Percentiles rank a stretch among this genome's conserved stretches.
These are phyloP conservation scores for Epichloe typhina DNA, from an alignment of 2,329 filamentous ascomycete species.

Conservation along the genomic window DNA sequence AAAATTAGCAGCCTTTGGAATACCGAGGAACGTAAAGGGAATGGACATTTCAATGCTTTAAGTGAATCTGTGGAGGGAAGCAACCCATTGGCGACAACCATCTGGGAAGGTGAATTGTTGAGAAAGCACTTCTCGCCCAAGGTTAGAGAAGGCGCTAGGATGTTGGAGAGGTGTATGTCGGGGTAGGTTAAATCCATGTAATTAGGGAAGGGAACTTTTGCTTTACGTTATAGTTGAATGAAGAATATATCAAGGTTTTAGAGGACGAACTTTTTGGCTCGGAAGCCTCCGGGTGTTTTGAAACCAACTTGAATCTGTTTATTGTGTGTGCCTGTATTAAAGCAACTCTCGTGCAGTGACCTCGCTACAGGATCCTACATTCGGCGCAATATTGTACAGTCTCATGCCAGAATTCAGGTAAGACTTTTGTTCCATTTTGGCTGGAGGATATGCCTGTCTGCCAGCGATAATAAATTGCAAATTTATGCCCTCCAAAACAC, in stretches of 20 bases:
- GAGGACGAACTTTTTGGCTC: background rate
- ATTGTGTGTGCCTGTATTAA: background rate
- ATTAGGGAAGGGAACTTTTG: background rate
- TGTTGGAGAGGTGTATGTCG: constrained; percentile 53
- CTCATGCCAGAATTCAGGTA: background rate
- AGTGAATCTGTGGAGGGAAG: constrained; percentile 66
- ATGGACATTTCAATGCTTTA: constrained; percentile 69
- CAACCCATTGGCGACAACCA: constrained; percentile 79
- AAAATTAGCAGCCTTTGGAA: constrained; percentile 84
- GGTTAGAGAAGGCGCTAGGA: constrained; percentile 61
- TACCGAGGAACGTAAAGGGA: constrained; percentile 83
- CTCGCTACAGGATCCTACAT: background rate
- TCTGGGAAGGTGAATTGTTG: constrained; percentile 89
- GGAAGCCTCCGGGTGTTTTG: background rate
- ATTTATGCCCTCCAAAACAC: background rate
- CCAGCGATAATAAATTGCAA: background rate
- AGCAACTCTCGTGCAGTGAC: background rate
- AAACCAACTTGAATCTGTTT: background rate
- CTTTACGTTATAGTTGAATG: background rate
- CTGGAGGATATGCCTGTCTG: background rate
- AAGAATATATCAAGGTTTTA: background rate
- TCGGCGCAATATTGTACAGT: background rate
- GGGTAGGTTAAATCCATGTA: constrained; percentile 10
- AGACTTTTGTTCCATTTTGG: background rate
- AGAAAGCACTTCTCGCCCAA: constrained; percentile 75